Evolutionary conservation across 2,329 filamentous ascomycete genomes (phyloP), one percentile per base, ranked within the genome.

Genomic region (Niveomyces coronatus): DNA sequence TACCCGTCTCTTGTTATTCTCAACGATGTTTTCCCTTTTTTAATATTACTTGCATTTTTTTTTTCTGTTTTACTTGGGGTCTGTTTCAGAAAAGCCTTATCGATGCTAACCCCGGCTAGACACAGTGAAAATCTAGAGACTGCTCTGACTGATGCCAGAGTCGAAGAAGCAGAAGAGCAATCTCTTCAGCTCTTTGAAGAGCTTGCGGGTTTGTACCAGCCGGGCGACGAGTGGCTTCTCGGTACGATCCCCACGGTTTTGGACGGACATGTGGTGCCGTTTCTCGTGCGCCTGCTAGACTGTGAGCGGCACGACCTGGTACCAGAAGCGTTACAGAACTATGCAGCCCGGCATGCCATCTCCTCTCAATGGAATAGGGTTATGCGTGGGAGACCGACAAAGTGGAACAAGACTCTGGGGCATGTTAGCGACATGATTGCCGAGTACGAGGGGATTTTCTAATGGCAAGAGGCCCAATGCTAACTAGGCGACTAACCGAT

Each of bases 391-490:
- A 17, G 31, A 3, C 31, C 37, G 11, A 40, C 37, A 11, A 34
- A 16, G 22, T 40, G 37, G 37, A 35, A 40, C 15, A 26, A 30
- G 1, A 34, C 37, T 11, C 7, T 38, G 4, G 36, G 36, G 13
- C 29, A 38, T 20, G 36, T 38, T 16, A 20, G 35, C 14, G 37
- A 39, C 31, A 39, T 33, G 37, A 23, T 31, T 5, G 30, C 30
- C n/a, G 30, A 39, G 2, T 39, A 32, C n/a, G n/a, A n/a, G n/a
- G n/a, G n/a, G n/a, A n/a, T n/a, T n/a, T n/a, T n/a, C n/a, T n/a
- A n/a, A n/a, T n/a, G n/a, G n/a, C n/a, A n/a, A n/a, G n/a, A n/a
- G n/a, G n/a, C n/a, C n/a, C n/a, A n/a, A n/a, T n/a, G n/a, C n/a
- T n/a, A n/a, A n/a, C n/a, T n/a, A n/a, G n/a, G n/a, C n/a, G n/a